Evolutionary conservation across 768 basidiomycete species (phyloP), one percentile per base, ranked within the genome.

Genomic region (Russula lepida): DNA sequence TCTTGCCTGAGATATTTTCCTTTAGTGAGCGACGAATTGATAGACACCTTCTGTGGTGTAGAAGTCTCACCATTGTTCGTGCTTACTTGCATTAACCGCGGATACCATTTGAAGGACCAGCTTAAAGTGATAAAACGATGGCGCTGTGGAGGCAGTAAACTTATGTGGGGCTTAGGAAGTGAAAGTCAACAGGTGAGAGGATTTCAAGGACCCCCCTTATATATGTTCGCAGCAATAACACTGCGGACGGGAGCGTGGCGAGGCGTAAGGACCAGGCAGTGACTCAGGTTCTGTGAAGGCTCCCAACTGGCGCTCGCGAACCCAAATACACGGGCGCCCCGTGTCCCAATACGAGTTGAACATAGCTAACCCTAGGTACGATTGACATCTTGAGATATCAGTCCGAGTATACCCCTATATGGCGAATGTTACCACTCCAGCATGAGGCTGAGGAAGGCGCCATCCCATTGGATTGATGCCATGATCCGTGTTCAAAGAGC

Each of bases 301-400:
- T 25, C 15, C 21, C n/a, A n/a, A 6, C 25, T 19, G 50, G 44
- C 61, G 61, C 50, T 50, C 28, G 30, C n/a, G 30, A 54, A 63
- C 51, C 56, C 62, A 58, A 63, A 35, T 63, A 58, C 62, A 58
- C 30, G 52, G 62, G 62, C 62, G 62, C 57, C 57, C 62, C 62
- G 62, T 54, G 47, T 28, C 43, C 21, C 41, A 39, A 41, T 54
- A n/a, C 32, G 32, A 48, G 48, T 46, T 49, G 46, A n/a, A 23
- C 25, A 19, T 19, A 44, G 52, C 46, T 47, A 28, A 53, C 23
- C n/a, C 27, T n/a, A n/a, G 15, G 37, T 6, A 49, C 37, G 19
- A 30, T 60, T 60, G 28, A 47, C 28, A 60, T 49, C 53, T 41
- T 48, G 37, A 49, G 53, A 39, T 9, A 60, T 49, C 39, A 7